These are phyloP conservation scores for Candida rishiriensis DNA, from an alignment of 805 yeast genomes.

Conservation along the genomic window DNA sequence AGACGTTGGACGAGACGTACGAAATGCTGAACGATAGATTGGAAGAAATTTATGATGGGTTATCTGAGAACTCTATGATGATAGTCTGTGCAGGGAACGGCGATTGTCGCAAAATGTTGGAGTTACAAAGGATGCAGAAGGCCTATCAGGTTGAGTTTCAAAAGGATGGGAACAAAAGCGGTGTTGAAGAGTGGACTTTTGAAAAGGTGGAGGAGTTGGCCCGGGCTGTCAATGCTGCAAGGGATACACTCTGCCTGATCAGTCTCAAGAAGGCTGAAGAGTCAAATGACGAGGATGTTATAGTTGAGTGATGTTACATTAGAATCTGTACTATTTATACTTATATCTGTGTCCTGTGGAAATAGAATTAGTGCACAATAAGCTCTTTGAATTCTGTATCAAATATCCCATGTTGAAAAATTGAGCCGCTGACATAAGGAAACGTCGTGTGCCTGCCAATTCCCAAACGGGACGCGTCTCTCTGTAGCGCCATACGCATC, in stretches of 20 bases:
- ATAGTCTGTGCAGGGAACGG: conserved; percentile 63
- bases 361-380: no score
- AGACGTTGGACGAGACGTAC: conserved; percentile 17
- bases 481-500: no score
- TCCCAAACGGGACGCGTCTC: no score
- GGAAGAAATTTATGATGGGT: conserved; percentile 39
- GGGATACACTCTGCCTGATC: conserved; percentile 57
- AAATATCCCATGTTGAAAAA: no score
- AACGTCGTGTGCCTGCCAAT: no score
- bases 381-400: no score
- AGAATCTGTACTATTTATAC: no score
- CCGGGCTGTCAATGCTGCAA: conserved; percentile 45
- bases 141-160: conserved; percentile 37
- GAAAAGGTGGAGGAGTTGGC: conserved; percentile 44
- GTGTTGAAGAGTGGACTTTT: conserved; percentile 42
- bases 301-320: conserved; percentile 1
- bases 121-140: conserved; percentile 40
- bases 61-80: conserved; percentile 59
- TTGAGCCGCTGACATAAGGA: no score
- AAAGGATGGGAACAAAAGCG: conserved; percentile 36
- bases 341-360: no score
- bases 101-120: conserved; percentile 45
- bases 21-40: conserved; percentile 41
- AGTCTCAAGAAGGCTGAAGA: conserved; percentile 23
- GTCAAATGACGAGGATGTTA: conserved; percentile 1